Percentiles rank a stretch among this genome's conserved stretches.
Evolutionary conservation across 202 grass and related monocot genomes (phyloP).

Genomic region (Carex arenaria): DNA sequence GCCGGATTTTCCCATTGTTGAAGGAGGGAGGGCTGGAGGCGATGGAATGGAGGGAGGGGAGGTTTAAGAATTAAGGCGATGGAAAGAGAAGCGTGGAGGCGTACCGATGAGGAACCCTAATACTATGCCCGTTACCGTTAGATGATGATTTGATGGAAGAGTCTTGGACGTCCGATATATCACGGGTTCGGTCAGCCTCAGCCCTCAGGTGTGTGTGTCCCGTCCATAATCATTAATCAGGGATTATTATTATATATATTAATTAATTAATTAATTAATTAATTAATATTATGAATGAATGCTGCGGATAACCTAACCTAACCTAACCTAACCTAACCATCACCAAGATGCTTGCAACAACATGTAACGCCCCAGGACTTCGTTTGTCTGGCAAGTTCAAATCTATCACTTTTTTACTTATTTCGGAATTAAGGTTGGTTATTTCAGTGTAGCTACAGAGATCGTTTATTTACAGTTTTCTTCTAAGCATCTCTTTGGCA

Average conservation of each 20-base stretch:
- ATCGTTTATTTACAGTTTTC: background rate
- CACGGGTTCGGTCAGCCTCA: too few species aligned
- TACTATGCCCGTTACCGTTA: background rate
- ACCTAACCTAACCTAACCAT: background rate
- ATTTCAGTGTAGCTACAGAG: too few species aligned
- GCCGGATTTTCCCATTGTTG: constrained; percentile 60
- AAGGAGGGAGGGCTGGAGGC: background rate
- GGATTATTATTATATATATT: background rate
- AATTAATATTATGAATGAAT: background rate
- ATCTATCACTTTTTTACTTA: background rate
- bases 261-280: too few species aligned
- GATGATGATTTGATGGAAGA: background rate
- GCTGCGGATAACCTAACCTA: background rate
- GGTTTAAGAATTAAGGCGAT: background rate
- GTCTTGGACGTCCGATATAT: constrained; percentile 20
- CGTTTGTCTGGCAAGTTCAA: background rate
- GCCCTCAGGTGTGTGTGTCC: too few species aligned
- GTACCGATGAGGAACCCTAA: constrained; percentile 13
- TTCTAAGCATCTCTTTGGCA: background rate
- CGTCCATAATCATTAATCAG: too few species aligned
- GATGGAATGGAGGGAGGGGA: background rate
- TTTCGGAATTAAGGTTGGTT: too few species aligned
- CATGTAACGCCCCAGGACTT: background rate
- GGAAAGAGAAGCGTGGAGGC: background rate
- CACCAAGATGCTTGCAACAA: background rate